phyloP scores from a whole-genome alignment of 2,329 filamentous ascomycete species.

The Aplosporella prunicola region DNA sequence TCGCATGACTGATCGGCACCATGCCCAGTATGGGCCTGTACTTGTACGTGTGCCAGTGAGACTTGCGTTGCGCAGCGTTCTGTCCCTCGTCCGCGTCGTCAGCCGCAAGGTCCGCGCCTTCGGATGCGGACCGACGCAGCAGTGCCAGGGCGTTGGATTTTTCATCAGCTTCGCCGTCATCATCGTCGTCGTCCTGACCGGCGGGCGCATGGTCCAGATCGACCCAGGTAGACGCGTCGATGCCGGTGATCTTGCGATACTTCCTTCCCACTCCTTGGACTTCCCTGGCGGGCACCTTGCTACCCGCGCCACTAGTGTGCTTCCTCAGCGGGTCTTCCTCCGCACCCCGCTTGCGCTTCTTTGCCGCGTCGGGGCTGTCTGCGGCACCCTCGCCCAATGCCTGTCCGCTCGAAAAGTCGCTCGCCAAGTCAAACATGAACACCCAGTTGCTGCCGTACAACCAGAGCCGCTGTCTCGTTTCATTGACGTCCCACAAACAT shows the following conservation, averaged over 20 bases:
- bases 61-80: conserved; percentile 17
- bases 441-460: conserved; percentile 79
- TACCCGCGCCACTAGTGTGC: conserved; percentile 45
- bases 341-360: conserved; percentile 16
- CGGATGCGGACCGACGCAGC: conserved; percentile 20
- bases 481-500: conserved; percentile 67
- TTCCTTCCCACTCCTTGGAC: conserved; percentile 38
- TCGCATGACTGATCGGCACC: conserved; percentile 44
- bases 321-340: conserved; percentile 35
- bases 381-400: conserved; percentile 10
- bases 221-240: conserved; percentile 25
- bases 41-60: conserved; percentile 77
- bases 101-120: conserved; percentile 15
- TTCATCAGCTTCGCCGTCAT: conserved; percentile 28
- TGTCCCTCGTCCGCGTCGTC: conserved; percentile 7
- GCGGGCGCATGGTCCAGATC: conserved; percentile 18
- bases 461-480: conserved; percentile 56
- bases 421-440: conserved; percentile 80
- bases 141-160: conserved; percentile 15
- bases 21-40: conserved; percentile 87
- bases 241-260: conserved; percentile 38
- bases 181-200: conserved; percentile 24
- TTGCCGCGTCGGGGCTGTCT: conserved; percentile 19
- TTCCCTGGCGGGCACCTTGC: conserved; percentile 38
- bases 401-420: conserved; percentile 47